Conservation (phyloP, 768 basidiomycete genomes). For the Kwoniella sp. region DNA sequence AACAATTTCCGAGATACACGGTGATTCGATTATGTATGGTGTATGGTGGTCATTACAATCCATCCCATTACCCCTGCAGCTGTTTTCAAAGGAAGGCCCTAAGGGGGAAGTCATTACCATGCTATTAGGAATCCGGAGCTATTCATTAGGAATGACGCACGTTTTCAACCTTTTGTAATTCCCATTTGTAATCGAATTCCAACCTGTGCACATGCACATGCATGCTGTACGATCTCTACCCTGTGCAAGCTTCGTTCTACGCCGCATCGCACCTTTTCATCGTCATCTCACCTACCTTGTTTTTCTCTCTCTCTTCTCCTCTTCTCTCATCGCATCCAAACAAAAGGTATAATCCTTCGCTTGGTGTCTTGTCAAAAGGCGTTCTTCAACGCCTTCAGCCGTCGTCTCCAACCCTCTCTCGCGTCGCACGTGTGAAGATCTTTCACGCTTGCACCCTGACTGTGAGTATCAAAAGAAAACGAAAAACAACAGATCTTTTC, state of each 20-base stretch:
- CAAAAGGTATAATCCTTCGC: conserved; percentile 11
- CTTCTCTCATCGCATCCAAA: conserved; percentile 12
- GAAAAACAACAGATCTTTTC: neutral
- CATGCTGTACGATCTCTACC: no score
- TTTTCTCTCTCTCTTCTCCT: conserved; percentile 1
- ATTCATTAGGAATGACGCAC: conserved; percentile 1
- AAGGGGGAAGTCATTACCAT: no score
- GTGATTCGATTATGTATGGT: no score
- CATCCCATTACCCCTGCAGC: no score
- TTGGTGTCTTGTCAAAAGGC: conserved; percentile 20
- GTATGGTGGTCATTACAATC: neutral
- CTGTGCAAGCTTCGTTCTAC: neutral
- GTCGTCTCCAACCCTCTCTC: conserved; percentile 46
- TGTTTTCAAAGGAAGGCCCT: no score
- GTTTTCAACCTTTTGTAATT: neutral
- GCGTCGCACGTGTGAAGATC: conserved; percentile 38
- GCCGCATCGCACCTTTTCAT: conserved; percentile 3
- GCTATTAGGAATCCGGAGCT: neutral
- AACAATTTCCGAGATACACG: neutral
- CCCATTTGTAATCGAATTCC: neutral
- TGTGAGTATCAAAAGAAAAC: conserved; percentile 26
- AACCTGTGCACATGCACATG: neutral
- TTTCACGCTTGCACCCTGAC: conserved; percentile 40
- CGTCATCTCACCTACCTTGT: neutral
- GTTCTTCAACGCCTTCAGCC: conserved; percentile 25